phyloP scores from a whole-genome alignment of 257 asterid species.

The Hygrophila difformis region DNA sequence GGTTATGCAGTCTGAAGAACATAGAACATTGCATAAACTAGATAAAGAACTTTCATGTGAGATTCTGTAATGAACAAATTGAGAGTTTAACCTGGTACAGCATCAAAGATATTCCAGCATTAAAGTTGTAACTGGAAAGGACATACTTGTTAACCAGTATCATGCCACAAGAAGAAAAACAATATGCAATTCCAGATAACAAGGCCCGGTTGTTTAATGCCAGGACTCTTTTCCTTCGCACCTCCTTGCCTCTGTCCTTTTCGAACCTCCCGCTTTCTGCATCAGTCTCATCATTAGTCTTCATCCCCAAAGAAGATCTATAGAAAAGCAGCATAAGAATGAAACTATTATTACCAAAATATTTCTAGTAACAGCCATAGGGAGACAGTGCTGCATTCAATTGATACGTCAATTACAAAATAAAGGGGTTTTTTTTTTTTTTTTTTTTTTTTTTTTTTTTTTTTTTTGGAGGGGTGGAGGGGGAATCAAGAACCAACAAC shows the following conservation, averaged over 20 bases:
- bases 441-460: no score
- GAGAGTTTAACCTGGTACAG: slow-evolving; percentile 67
- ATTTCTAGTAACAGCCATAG: neutral
- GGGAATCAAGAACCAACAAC: no score
- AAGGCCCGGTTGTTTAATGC: slow-evolving; percentile 48
- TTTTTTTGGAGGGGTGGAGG: neutral
- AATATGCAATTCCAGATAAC: slow-evolving; percentile 73
- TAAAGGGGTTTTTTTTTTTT: no score
- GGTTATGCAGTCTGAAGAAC: slow-evolving; percentile 8
- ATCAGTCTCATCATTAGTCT: slow-evolving; percentile 45
- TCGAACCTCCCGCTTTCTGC: slow-evolving; percentile 45
- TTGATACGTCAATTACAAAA: neutral
- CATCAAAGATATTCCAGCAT: slow-evolving; percentile 91
- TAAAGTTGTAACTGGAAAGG: slow-evolving; percentile 80
- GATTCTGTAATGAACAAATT: slow-evolving; percentile 5
- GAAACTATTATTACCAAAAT: slow-evolving; percentile 3
- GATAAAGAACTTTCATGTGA: no score
- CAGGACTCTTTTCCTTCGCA: slow-evolving; percentile 30
- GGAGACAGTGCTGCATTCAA: slow-evolving; percentile 6
- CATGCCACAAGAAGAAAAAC: slow-evolving; percentile 86
- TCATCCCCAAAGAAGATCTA: slow-evolving; percentile 53
- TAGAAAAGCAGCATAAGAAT: slow-evolving; percentile 12
- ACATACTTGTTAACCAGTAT: slow-evolving; percentile 86
- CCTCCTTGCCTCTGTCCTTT: slow-evolving; percentile 33
- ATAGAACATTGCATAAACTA: slow-evolving; percentile 10